Evolutionary conservation across 345 rosid genomes (phyloP), one percentile per base, ranked within the genome.

Genomic region (Acer saccharum): DNA sequence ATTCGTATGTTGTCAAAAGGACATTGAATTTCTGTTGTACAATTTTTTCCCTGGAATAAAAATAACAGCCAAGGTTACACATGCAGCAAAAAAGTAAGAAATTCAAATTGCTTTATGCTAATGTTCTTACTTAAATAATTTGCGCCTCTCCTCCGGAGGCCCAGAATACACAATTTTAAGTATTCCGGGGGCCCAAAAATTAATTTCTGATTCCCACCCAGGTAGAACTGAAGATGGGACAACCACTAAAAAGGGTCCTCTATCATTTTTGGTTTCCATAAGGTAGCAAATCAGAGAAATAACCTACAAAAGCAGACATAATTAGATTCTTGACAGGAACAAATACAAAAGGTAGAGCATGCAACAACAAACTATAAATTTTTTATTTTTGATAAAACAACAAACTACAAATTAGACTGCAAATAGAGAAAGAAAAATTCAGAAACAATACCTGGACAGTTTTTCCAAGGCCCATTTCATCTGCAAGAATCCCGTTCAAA

Each of bases 381-480:
- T 29, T 29, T 29, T 29, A 1, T 29, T 29, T 29, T 29, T 29
- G 3, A 29, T 29, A 29, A 29, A 41, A 29, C 52, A 75, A 75
- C 17, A 65, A 76, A 71, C 77, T 54, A 58, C 32, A 57, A n/a
- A 77, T 46, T 62, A 61, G n/a, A 69, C 27, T 12, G 54, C 23
- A 70, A 63, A 68, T n/a, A 29, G 25, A 77, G 52, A 25, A 67
- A 77, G 6, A 23, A 1, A 58, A 39, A 39, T 74, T 66, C 50
- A 78, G 25, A 72, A 41, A 32, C 54, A 75, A 48, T 80, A 89
- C 97, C 97, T 94, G 98, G 79, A 94, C 98, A 74, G 98, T 94
- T 92, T 94, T 94, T 43, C 98, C 98, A 61, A 94, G 94, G 74
- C 98, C 98, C 98, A 94, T 94, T 85, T 94, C 98, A 89, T 94